phyloP scores from a whole-genome alignment of 257 asterid genomes.

The Solanum virginianum region DNA sequence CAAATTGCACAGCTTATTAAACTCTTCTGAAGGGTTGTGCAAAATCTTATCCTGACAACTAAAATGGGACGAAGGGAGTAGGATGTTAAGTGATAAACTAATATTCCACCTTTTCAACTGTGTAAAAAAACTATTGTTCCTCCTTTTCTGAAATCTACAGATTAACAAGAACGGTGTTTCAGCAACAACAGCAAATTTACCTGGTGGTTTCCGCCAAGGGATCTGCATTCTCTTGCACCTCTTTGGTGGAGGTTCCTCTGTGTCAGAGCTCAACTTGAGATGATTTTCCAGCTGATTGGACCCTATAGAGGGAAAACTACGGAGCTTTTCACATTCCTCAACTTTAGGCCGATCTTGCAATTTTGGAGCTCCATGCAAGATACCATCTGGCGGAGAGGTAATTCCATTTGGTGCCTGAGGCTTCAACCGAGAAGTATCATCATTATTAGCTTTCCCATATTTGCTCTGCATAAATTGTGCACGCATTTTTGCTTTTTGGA shows the following conservation, averaged over 20 bases:
- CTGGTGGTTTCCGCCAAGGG: constrained; percentile 75
- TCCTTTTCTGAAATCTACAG: not conserved
- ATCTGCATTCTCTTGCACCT: constrained; percentile 58
- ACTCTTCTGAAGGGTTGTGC: too few relatives aligned
- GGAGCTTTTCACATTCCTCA: constrained; percentile 18
- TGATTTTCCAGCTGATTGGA: constrained; percentile 25
- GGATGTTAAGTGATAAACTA: not conserved
- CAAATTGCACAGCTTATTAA: too few relatives aligned
- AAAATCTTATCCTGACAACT: too few relatives aligned
- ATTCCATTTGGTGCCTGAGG: constrained; percentile 38
- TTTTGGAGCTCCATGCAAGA: constrained; percentile 18
- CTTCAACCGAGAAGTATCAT: constrained; percentile 24
- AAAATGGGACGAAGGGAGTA: too few relatives aligned
- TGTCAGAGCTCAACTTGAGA: constrained; percentile 15
- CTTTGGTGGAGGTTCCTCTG: constrained; percentile 53
- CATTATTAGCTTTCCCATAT: constrained; percentile 43
- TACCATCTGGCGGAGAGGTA: constrained; percentile 23
- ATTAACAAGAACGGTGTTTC: not conserved
- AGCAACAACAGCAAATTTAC: constrained; percentile 32
- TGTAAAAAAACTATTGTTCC: not conserved
- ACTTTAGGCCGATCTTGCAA: constrained; percentile 2
- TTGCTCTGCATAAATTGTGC: constrained; percentile 76
- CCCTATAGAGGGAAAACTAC: constrained; percentile 7
- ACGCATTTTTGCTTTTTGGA: constrained; percentile 97
- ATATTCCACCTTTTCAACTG: not conserved